Conservation (phyloP, 106 monocot genomes). For the Dactylorhiza incarnata region DNA sequence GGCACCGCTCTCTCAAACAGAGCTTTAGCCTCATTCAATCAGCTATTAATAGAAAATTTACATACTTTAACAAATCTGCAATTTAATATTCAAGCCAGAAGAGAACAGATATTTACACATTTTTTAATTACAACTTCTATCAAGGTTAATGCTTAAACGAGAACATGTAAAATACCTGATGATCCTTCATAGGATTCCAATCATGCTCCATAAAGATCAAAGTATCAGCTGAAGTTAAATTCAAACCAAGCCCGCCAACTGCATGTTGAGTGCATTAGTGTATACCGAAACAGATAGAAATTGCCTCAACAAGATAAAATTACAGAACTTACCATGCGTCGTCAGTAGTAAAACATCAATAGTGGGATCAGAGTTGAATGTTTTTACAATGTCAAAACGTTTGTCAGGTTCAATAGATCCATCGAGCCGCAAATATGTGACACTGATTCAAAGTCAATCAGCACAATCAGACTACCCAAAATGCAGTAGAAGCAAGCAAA, state of each 20-base stretch:
- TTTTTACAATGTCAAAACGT: constrained; percentile 94
- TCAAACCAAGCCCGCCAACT: constrained; percentile 99
- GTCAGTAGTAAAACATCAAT: constrained; percentile 89
- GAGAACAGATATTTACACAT: neutral
- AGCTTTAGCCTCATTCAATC: neutral
- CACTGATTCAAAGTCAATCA: constrained; percentile 27
- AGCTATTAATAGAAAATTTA: neutral
- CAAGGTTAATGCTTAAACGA: neutral
- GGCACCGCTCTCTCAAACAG: too few relatives aligned
- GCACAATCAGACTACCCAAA: neutral
- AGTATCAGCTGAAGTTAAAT: constrained; percentile 94
- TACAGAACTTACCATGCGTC: constrained; percentile 64
- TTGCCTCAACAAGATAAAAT: neutral
- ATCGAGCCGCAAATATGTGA: constrained; percentile 87
- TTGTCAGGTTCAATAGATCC: constrained; percentile 86
- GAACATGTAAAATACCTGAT: constrained; percentile 48
- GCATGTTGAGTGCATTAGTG: constrained; percentile 24
- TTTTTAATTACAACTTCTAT: neutral
- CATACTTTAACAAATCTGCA: neutral
- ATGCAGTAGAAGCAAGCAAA: neutral
- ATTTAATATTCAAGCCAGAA: neutral
- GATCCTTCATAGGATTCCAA: constrained; percentile 99
- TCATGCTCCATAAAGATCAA: constrained; percentile 98
- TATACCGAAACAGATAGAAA: constrained; percentile 4
- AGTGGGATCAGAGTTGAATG: constrained; percentile 97